Conservation (phyloP, 441 rosid species). For the Erodium moschatum region DNA sequence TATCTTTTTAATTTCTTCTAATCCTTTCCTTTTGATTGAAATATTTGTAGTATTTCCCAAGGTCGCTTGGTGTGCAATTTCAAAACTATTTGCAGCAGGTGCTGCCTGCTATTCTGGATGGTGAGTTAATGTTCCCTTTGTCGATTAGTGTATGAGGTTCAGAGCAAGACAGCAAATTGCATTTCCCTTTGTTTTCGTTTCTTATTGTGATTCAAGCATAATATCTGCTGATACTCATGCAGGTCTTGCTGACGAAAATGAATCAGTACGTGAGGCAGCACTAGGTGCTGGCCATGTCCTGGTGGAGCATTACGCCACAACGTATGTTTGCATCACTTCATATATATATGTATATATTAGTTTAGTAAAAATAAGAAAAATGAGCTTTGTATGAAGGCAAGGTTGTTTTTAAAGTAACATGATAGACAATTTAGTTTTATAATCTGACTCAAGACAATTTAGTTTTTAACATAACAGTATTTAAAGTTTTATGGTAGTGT, state of each 20-base stretch:
- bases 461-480: too few relatives aligned
- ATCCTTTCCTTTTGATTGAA: not conserved
- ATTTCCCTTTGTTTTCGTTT: slow-evolving; percentile 11
- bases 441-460: too few relatives aligned
- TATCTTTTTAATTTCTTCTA: not conserved
- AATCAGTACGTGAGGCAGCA: slow-evolving; percentile 99
- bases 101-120: slow-evolving; percentile 91
- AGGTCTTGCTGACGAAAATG: slow-evolving; percentile 99
- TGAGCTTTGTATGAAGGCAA: too few relatives aligned
- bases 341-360: not conserved
- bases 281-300: slow-evolving; percentile 97
- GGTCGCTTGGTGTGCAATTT: slow-evolving; percentile 87
- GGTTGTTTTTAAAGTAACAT: too few relatives aligned
- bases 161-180: not conserved
- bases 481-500: not conserved
- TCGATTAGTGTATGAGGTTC: not conserved
- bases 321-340: slow-evolving; percentile 38
- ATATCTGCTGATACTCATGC: slow-evolving; percentile 20
- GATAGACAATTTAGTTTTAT: too few relatives aligned
- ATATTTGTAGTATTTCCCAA: slow-evolving; percentile 69
- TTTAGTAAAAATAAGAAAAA: not conserved
- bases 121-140: slow-evolving; percentile 29
- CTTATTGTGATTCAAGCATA: slow-evolving; percentile 15
- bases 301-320: slow-evolving; percentile 98
- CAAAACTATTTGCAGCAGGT: slow-evolving; percentile 86